These are phyloP conservation scores for Tulasnella sp. DNA, from an alignment of 768 basidiomycete species.

Conservation along the genomic window DNA sequence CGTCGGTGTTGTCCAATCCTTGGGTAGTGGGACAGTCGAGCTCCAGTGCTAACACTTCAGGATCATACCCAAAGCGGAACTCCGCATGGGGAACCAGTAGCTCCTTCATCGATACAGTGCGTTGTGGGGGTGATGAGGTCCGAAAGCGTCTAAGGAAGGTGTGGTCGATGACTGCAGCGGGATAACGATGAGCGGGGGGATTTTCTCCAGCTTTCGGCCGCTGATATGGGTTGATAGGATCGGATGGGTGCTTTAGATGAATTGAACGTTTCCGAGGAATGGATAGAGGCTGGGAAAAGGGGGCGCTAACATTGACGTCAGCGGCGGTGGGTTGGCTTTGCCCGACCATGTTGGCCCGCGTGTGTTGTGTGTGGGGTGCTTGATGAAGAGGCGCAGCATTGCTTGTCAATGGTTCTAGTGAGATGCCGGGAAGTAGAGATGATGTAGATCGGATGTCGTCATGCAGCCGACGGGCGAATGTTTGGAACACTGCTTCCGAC, in stretches of 20 bases:
- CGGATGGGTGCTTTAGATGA: background rate
- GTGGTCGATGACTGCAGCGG: background rate
- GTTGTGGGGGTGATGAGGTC: background rate
- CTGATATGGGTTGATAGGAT: slow-evolving; percentile 14
- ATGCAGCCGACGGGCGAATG: background rate
- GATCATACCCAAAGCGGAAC: slow-evolving; percentile 17
- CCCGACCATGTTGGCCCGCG: background rate
- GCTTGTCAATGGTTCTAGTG: background rate
- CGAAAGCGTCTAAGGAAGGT: background rate
- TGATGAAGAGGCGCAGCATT: background rate
- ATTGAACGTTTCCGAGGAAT: background rate
- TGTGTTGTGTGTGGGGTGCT: background rate
- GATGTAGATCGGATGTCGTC: background rate
- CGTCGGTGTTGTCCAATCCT: background rate
- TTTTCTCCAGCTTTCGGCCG: background rate
- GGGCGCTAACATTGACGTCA: background rate
- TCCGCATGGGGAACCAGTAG: slow-evolving; percentile 8
- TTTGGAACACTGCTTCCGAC: background rate
- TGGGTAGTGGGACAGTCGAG: background rate
- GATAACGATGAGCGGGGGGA: background rate
- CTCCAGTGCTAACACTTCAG: background rate
- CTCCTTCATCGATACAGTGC: background rate
- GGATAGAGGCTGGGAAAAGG: background rate
- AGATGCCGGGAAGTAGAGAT: background rate
- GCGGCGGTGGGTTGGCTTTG: background rate